Base-by-base conservation (phyloP, 1,284 basidiomycete genomes). In the Cerrena zonata region DNA sequence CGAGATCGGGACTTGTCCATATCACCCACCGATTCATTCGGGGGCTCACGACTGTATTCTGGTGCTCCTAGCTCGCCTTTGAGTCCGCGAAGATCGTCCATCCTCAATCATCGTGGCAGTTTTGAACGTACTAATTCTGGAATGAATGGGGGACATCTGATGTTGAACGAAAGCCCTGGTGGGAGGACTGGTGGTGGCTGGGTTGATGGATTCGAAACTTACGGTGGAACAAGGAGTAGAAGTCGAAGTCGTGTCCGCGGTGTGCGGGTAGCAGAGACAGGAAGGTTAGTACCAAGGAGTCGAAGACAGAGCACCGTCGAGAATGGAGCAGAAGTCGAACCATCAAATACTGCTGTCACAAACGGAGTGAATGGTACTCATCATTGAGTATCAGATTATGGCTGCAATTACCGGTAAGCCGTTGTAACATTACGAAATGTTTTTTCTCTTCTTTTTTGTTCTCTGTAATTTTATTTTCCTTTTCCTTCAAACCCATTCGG, bases 231-330 rank as follows among this genome's bases (percentile, higher is more conserved):
- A 5, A 40, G 49, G 11, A 57, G 56, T 38, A 40, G 56, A 25
- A 46, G 50, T 30, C 44, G 27, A 19, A 55, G 56, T 44, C 5
- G 50, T 30, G 58, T 58, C 39, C 43, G 58, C n/a, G 58, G 58
- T 2, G 55, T 50, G 40, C 50, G 58, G 38, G 50, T 60, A 26
- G 58, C 57, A 12, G 58, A 60, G 49, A 60, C 58, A 7, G 58
- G 58, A n/a, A 56, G 46, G 15, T 46, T 58, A 45, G 49, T 56
- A 2, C 52, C 53, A 30, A 53, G 54, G 50, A 55, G 23, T 43
- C n/a, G 48, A 26, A 19, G 10, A 12, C 3, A 12, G 18, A 44
- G 21, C 18, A 23, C 24, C 11, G 41, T 24, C 4, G 41, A 42
- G 41, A 42, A 22, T 22, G 13, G 21, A 15, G n/a, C n/a, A n/a